Percentiles rank a stretch among this genome's conserved stretches.
Conservation (phyloP, 441 rosid genomes). For the Erodium moschatum region DNA sequence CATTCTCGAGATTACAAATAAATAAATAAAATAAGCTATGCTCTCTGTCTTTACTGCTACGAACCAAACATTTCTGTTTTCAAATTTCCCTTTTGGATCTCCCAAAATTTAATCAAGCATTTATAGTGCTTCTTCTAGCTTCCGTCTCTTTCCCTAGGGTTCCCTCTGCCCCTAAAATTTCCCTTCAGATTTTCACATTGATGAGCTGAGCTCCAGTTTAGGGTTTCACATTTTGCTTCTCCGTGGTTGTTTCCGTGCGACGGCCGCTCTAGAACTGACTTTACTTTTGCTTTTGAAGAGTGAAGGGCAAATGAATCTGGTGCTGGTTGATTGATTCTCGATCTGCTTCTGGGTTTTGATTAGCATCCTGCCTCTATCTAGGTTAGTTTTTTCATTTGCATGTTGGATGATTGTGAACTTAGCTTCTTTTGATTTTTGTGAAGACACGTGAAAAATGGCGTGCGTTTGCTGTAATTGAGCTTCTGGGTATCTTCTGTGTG, state of each 20-base stretch:
- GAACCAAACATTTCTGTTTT: conserved; percentile 2
- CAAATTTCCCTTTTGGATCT: neutral
- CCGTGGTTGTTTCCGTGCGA: neutral
- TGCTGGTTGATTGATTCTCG: neutral
- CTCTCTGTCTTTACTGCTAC: neutral
- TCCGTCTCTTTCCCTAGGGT: neutral
- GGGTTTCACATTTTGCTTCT: neutral
- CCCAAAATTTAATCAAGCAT: neutral
- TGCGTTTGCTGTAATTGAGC: conserved; percentile 21
- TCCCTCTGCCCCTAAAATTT: conserved; percentile 1
- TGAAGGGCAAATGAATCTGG: too few relatives aligned
- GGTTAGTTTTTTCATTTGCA: conserved; percentile 13
- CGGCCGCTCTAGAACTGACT: neutral
- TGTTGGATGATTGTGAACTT: neutral
- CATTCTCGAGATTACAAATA: conserved; percentile 2
- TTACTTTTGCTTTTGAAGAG: neutral
- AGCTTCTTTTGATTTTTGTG: neutral
- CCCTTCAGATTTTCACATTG: neutral
- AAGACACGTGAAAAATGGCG: neutral
- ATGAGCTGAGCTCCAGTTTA: neutral
- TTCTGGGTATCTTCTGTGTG: conserved; percentile 7
- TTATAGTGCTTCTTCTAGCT: conserved; percentile 5
- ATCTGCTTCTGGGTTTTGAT: conserved; percentile 6
- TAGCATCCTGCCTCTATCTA: neutral
- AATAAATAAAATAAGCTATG: neutral